Conservation (phyloP, 2,329 filamentous ascomycete genomes). For the Colletotrichum destructivum region DNA sequence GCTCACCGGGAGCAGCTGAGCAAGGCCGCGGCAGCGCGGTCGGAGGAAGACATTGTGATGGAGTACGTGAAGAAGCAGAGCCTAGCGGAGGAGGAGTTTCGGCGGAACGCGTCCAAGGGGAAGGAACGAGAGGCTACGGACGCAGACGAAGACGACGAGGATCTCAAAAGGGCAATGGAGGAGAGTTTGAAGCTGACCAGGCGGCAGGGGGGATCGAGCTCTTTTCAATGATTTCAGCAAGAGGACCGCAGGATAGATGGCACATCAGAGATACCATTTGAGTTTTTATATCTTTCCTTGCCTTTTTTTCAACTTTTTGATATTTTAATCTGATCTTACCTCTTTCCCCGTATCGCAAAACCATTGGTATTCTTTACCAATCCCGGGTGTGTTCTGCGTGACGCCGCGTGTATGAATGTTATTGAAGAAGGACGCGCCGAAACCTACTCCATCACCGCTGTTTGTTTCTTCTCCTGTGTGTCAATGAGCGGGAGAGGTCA, state of each 20-base stretch:
- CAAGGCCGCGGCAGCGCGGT: conserved; percentile 59
- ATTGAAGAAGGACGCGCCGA: too few relatives aligned
- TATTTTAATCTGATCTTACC: too few relatives aligned
- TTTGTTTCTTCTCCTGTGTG: neutral
- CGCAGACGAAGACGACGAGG: conserved; percentile 65
- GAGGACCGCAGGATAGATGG: conserved; percentile 25
- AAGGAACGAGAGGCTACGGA: conserved; percentile 50
- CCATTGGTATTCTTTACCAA: neutral
- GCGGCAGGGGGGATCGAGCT: conserved; percentile 41
- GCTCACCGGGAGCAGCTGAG: conserved; percentile 61
- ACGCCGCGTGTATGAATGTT: too few relatives aligned
- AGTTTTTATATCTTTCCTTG: conserved; percentile 8
- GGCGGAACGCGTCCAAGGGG: conserved; percentile 52
- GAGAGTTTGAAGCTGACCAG: conserved; percentile 65
- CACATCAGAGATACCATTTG: conserved; percentile 38
- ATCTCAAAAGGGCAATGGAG: conserved; percentile 69
- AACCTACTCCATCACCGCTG: neutral
- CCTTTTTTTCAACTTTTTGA: too few relatives aligned
- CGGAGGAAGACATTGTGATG: conserved; percentile 81
- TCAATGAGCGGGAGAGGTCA: neutral
- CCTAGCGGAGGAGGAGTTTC: conserved; percentile 75
- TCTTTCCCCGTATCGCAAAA: neutral
- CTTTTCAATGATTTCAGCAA: conserved; percentile 11
- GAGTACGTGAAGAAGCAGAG: conserved; percentile 86
- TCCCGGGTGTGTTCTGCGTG: too few relatives aligned